Percentiles rank a stretch among this genome's conserved stretches.
phyloP scores from a whole-genome alignment of 2,329 filamentous ascomycete genomes.

The Shiraia bambusicola region DNA sequence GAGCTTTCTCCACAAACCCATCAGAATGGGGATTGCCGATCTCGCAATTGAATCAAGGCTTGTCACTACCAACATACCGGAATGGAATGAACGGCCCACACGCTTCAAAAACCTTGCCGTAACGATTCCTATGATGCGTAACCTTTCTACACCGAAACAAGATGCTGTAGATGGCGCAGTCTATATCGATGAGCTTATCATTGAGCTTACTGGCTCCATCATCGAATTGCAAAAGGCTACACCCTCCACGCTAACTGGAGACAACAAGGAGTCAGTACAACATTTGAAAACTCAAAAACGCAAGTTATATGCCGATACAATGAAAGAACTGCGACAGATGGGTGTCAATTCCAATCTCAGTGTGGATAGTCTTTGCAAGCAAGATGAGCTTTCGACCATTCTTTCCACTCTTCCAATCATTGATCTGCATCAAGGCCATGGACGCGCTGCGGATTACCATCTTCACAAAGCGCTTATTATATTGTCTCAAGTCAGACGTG shows the following conservation, averaged over 20 bases:
- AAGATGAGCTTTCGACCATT: conserved; percentile 69
- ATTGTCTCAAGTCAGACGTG: conserved; percentile 66
- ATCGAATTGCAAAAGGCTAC: conserved; percentile 80
- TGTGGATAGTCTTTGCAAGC: conserved; percentile 69
- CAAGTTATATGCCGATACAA: conserved; percentile 83
- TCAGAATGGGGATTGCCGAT: conserved; percentile 14
- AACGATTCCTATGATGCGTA: conserved; percentile 74
- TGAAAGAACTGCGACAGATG: conserved; percentile 84
- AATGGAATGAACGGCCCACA: conserved; percentile 52
- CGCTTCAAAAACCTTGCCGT: conserved; percentile 70
- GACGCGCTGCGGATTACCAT: conserved; percentile 61
- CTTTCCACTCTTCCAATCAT: conserved; percentile 57
- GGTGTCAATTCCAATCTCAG: conserved; percentile 83
- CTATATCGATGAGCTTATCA: conserved; percentile 68
- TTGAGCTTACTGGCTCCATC: conserved; percentile 67
- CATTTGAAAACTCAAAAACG: conserved; percentile 90
- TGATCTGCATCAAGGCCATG: conserved; percentile 29
- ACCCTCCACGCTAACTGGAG: conserved; percentile 75
- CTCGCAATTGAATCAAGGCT: conserved; percentile 15
- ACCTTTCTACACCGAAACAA: conserved; percentile 57
- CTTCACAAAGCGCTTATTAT: conserved; percentile 79
- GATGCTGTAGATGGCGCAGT: conserved; percentile 58
- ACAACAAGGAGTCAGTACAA: conserved; percentile 80
- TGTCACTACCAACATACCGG: conserved; percentile 21
- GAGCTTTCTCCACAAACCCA: conserved; percentile 6